A percentile compares a stretch with the other conserved stretches of the same genome.
These are phyloP conservation scores for Crithidia bombi DNA, from an alignment of 208 protist genomes.

Conservation along the genomic window DNA sequence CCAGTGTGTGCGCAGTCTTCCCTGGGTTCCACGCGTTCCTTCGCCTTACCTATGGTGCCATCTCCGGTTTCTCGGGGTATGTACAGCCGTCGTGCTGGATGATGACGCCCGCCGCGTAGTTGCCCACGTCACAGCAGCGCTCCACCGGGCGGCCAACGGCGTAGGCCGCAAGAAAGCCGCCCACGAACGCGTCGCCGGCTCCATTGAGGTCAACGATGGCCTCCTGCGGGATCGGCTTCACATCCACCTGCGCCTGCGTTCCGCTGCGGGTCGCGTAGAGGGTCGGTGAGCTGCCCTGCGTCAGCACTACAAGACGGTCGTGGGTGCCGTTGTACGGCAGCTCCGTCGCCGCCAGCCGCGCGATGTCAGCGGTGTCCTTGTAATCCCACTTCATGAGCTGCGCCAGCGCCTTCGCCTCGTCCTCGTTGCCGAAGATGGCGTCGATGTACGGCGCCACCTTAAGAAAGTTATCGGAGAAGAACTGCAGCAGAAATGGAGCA, in stretches of 20 bases:
- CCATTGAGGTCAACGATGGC: slow-evolving; percentile 98
- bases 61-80: slow-evolving; percentile 82
- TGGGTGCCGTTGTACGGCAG: slow-evolving; percentile 88
- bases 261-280: slow-evolving; percentile 75
- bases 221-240: slow-evolving; percentile 72
- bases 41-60: slow-evolving; percentile 33
- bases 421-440: slow-evolving; percentile 96
- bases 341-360: slow-evolving; percentile 57
- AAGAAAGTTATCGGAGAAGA: slow-evolving; percentile 93
- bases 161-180: slow-evolving; percentile 95
- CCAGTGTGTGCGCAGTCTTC: not conserved
- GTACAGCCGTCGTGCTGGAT: slow-evolving; percentile 95
- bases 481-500: slow-evolving; percentile 96
- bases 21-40: not conserved
- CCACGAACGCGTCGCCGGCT: slow-evolving; percentile 98
- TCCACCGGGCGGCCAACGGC: slow-evolving; percentile 59
- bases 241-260: slow-evolving; percentile 46
- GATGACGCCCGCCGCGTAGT: slow-evolving; percentile 90
- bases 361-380: slow-evolving; percentile 84
- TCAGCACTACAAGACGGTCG: slow-evolving; percentile 94
- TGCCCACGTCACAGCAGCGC: slow-evolving; percentile 89
- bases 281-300: slow-evolving; percentile 91
- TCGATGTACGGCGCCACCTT: slow-evolving; percentile 93
- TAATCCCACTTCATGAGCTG: slow-evolving; percentile 77
- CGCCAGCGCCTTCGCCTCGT: slow-evolving; percentile 91